phyloP scores from a whole-genome alignment of 148 eudicot genomes.

The Dianthus caryophyllus region DNA sequence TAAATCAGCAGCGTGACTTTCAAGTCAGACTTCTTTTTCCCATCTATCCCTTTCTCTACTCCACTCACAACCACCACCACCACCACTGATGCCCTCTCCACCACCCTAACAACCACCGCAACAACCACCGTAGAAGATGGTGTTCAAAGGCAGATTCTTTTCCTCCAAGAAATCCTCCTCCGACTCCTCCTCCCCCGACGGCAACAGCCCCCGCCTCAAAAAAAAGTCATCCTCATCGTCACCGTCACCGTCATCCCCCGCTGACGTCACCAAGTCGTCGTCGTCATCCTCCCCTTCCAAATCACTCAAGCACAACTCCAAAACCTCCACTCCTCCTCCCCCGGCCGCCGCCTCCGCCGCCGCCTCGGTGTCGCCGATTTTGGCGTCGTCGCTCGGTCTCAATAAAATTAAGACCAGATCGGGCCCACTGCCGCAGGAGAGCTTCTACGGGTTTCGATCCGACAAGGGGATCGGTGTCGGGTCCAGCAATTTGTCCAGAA shows the following conservation, averaged over 20 bases:
- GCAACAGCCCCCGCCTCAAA: constrained; percentile 76
- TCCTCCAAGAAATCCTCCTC: constrained; percentile 74
- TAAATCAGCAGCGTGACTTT: too few species aligned
- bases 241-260: constrained; percentile 1
- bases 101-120: too few species aligned
- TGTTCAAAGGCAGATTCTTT: constrained; percentile 94
- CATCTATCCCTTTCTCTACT: too few species aligned
- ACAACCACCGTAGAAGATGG: constrained; percentile 38
- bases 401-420: constrained; percentile 97
- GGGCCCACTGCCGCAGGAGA: constrained; percentile 97
- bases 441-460: constrained; percentile 66
- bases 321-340: constrained; percentile 16
- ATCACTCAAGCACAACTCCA: constrained; percentile 11
- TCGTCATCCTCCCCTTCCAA: constrained; percentile 23
- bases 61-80: too few species aligned
- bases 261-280: constrained; percentile 3
- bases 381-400: constrained; percentile 86
- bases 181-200: constrained; percentile 58
- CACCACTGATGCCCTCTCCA: too few species aligned
- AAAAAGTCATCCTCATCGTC: constrained; percentile 39
- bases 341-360: constrained; percentile 18
- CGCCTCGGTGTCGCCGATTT: constrained; percentile 64
- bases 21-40: too few species aligned
- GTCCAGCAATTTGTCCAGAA: constrained; percentile 70
- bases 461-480: constrained; percentile 59